Base-by-base conservation (phyloP, 2,329 filamentous ascomycete genomes). In the Claviceps sp. region DNA sequence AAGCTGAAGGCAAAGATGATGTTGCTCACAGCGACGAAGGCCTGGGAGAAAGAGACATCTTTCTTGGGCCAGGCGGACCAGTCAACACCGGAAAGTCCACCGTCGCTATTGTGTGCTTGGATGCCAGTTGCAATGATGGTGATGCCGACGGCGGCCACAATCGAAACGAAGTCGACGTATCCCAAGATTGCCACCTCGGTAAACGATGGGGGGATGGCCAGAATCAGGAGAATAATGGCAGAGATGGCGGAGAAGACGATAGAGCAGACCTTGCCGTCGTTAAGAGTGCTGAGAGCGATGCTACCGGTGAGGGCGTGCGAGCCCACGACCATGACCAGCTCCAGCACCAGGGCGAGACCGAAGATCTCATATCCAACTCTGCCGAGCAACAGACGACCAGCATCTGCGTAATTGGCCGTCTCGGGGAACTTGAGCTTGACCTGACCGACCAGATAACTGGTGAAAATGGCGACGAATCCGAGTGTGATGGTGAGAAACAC, bases 1-100 rank as follows among this genome's bases (percentile, higher is more conserved):
- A 74, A 75, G 54, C 80, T 73, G 68, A 83, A 88, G 52, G 85
- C 83, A 54, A 88, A 80, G 54, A 85, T 73, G 50, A 88, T 87
- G 67, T 86, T 86, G 60, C 71, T 74, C 44, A 85, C 73, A n/a
- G 79, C 75, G 14, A 79, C 71, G 60, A 85, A 83, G 17, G 71
- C 79, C 45, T 77, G 70, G 47, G 71, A 68, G 39, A 85, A 71
- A 38, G 66, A 67, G 1, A 76, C 63, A 3, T 70, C 60, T 3
- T 68, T 61, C 59, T 67, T 68, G 48, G 72, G 71, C 69, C 71
- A 75, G 1, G 68, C 67, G 8, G 70, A 72, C 71, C 71, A 74
- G 47, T 63, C 51, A 39, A 68, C 64, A 6, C 65, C 65, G 17
- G 69, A 64, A 1, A 59, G 59, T 0, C 61, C 55, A 7, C 64